phyloP scores from a whole-genome alignment of 352 stramenopile species.

The Phytophthora ohioensis region DNA sequence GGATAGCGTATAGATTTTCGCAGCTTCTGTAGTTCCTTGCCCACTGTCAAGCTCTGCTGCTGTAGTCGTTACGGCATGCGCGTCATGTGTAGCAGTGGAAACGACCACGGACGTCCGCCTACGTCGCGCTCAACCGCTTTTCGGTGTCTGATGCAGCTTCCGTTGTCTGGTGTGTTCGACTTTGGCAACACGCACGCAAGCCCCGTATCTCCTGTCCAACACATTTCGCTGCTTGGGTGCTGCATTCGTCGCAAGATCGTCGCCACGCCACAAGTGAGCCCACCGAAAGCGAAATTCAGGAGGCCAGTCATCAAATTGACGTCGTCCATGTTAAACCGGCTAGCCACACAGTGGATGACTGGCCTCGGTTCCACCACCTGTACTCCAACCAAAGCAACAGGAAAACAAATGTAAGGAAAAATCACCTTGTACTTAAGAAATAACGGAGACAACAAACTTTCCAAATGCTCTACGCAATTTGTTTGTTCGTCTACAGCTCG shows the following conservation, averaged over 20 bases:
- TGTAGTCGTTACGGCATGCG: slow-evolving; percentile 13
- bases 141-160: slow-evolving; percentile 11
- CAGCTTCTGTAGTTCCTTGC: slow-evolving; percentile 7
- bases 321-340: slow-evolving; percentile 28
- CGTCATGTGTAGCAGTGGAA: slow-evolving; percentile 32
- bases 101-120: slow-evolving; percentile 10
- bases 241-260: slow-evolving; percentile 16
- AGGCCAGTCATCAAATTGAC: slow-evolving; percentile 33
- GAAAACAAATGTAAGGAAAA: slow-evolving; percentile 32
- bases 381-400: background rate
- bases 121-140: slow-evolving; percentile 8
- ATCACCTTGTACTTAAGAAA: slow-evolving; percentile 49
- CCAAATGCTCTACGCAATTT: slow-evolving; percentile 37
- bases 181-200: slow-evolving; percentile 23
- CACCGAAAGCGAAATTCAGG: slow-evolving; percentile 7
- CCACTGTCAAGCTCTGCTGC: slow-evolving; percentile 14
- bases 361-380: background rate
- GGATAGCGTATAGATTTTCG: slow-evolving; percentile 7
- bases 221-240: slow-evolving; percentile 21
- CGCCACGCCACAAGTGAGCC: background rate
- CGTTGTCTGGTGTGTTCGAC: slow-evolving; percentile 11
- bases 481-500: slow-evolving; percentile 92
- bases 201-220: slow-evolving; percentile 23
- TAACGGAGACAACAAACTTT: slow-evolving; percentile 47
- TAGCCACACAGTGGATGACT: slow-evolving; percentile 18